Percentiles rank a stretch among this genome's conserved stretches.
Conservation (phyloP, 306 rosid genomes). For the Calophaca sinica region DNA sequence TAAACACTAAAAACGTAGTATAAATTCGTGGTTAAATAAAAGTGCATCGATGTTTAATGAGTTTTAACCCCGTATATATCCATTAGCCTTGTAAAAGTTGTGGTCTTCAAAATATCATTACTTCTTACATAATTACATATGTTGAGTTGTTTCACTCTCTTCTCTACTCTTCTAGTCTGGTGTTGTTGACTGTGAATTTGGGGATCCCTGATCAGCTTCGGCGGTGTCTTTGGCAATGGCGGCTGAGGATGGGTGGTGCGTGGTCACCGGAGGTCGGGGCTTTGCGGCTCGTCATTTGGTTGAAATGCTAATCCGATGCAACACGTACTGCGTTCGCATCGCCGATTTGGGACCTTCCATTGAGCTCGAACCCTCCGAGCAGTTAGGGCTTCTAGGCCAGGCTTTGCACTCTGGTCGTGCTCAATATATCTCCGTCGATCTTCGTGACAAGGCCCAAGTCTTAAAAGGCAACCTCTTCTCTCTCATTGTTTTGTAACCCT, state of each 20-base stretch:
- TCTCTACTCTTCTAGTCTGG: neutral
- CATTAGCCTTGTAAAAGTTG: too few relatives aligned
- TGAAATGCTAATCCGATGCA: constrained; percentile 65
- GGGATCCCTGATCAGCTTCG: constrained; percentile 9
- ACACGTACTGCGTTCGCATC: constrained; percentile 68
- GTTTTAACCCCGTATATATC: too few relatives aligned
- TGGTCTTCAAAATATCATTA: too few relatives aligned
- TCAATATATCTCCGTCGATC: constrained; percentile 71
- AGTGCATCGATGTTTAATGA: too few relatives aligned
- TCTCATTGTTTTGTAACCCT: neutral
- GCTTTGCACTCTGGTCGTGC: constrained; percentile 83
- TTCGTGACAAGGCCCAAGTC: constrained; percentile 77
- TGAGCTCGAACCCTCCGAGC: constrained; percentile 72
- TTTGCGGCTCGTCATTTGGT: constrained; percentile 96
- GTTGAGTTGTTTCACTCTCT: neutral
- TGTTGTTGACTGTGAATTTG: constrained; percentile 17
- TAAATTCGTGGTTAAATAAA: too few relatives aligned
- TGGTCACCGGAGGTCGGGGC: constrained; percentile 95
- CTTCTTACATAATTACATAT: too few relatives aligned
- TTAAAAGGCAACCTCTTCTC: constrained; percentile 52
- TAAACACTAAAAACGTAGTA: too few relatives aligned
- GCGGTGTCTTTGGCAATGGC: constrained; percentile 46
- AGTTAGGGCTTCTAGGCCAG: constrained; percentile 67
- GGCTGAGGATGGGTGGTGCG: constrained; percentile 71
- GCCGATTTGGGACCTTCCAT: constrained; percentile 75